Percentiles rank a stretch among this genome's conserved stretches.
phyloP scores from a whole-genome alignment of 352 stramenopile species.

The Phytophthora macrochlamydospora region DNA sequence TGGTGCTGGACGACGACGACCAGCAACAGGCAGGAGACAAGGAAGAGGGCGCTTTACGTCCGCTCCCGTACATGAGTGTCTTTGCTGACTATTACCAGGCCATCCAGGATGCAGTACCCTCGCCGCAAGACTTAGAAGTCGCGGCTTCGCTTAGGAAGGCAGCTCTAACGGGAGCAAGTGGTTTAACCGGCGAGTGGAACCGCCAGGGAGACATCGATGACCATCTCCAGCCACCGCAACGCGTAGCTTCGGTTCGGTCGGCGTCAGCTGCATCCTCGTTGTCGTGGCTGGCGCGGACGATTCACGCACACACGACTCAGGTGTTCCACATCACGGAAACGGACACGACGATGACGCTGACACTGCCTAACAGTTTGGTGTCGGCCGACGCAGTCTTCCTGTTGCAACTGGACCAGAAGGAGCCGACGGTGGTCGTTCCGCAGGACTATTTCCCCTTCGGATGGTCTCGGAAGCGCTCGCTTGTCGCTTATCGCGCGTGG shows the following conservation, averaged over 20 bases:
- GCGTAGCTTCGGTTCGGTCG: conserved; percentile 35
- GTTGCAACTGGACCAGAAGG: conserved; percentile 49
- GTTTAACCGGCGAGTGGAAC: conserved; percentile 56
- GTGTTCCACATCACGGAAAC: conserved; percentile 67
- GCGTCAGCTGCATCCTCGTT: conserved; percentile 34
- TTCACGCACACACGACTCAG: conserved; percentile 60
- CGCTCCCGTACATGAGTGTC: conserved; percentile 50
- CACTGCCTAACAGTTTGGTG: conserved; percentile 63
- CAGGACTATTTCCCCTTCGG: conserved; percentile 70
- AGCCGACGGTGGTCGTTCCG: conserved; percentile 48
- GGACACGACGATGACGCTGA: conserved; percentile 57
- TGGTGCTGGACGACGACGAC: conserved; percentile 51
- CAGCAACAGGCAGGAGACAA: conserved; percentile 35
- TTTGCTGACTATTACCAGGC: conserved; percentile 57
- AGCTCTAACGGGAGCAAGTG: conserved; percentile 38
- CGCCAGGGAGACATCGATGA: conserved; percentile 49
- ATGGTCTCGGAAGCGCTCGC: conserved; percentile 46
- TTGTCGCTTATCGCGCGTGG: conserved; percentile 73
- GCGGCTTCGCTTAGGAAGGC: conserved; percentile 47
- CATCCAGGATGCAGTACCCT: conserved; percentile 47
- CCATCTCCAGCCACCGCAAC: conserved; percentile 38
- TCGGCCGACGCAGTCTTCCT: conserved; percentile 56
- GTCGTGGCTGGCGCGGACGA: conserved; percentile 59
- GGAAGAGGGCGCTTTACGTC: conserved; percentile 40
- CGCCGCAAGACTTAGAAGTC: conserved; percentile 50